Evolutionary conservation across 1,139 yeast species (phyloP).

Genomic region (Debaryomycetaceae sp.): DNA sequence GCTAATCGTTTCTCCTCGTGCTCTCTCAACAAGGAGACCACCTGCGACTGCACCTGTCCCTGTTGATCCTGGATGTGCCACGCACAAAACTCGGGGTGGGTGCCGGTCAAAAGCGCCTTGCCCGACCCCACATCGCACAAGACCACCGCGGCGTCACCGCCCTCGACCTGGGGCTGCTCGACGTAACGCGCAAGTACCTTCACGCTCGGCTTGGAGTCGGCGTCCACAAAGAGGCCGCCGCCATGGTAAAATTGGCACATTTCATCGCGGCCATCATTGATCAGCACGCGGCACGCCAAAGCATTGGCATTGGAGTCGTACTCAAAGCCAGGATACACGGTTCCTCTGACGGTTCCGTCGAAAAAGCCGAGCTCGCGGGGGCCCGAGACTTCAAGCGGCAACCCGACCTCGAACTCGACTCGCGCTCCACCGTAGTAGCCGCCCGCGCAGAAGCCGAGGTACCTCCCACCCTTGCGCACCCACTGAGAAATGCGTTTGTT

Average conservation of each 20-base stretch:
- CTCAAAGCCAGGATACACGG: constrained; percentile 69
- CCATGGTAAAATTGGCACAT: constrained; percentile 61
- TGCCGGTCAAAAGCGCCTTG: constrained; percentile 64
- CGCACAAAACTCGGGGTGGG: constrained; percentile 83
- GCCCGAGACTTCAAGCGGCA: constrained; percentile 75
- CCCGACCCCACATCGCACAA: constrained; percentile 66
- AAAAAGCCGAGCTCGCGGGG: constrained; percentile 68
- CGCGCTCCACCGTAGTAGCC: constrained; percentile 72
- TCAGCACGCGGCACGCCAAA: constrained; percentile 39
- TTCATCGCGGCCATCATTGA: constrained; percentile 18
- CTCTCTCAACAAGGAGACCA: constrained; percentile 22
- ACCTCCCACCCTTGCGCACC: constrained; percentile 72
- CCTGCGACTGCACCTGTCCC: constrained; percentile 12
- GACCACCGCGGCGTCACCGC: constrained; percentile 53
- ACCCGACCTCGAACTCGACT: constrained; percentile 78
- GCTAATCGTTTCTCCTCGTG: constrained; percentile 34
- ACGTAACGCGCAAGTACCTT: constrained; percentile 63
- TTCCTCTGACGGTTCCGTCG: constrained; percentile 76
- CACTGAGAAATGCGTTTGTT: constrained; percentile 49
- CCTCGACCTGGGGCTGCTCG: constrained; percentile 28
- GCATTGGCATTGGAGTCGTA: constrained; percentile 75
- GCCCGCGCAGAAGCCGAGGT: constrained; percentile 92
- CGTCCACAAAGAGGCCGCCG: constrained; percentile 77
- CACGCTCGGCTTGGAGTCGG: constrained; percentile 46
- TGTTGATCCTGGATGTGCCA: constrained; percentile 27